phyloP scores from a whole-genome alignment of 495 filamentous ascomycete species.

The Lophiostoma macrostomum region DNA sequence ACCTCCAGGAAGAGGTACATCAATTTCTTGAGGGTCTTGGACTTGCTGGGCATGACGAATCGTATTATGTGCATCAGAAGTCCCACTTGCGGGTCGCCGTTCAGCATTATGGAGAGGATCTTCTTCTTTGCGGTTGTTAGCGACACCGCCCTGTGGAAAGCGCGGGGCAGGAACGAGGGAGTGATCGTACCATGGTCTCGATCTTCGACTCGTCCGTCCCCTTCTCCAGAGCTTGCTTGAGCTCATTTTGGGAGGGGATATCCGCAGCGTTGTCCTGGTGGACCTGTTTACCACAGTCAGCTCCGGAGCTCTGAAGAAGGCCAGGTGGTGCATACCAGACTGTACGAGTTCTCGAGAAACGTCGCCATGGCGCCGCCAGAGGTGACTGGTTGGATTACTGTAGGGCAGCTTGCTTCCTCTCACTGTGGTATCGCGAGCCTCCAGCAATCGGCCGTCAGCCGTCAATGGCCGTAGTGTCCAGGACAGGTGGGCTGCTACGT shows the following conservation, averaged over 20 bases:
- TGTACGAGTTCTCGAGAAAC: slow-evolving; percentile 91
- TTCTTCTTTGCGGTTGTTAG: slow-evolving; percentile 53
- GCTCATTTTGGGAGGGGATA: slow-evolving; percentile 82
- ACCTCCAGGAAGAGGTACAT: slow-evolving; percentile 99
- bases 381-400: background rate
- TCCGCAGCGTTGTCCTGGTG: slow-evolving; percentile 94
- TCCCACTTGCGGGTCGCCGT: slow-evolving; percentile 91
- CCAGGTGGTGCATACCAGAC: slow-evolving; percentile 48
- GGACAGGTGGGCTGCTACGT: slow-evolving; percentile 27
- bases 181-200: slow-evolving; percentile 71
- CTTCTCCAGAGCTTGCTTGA: slow-evolving; percentile 94
- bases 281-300: slow-evolving; percentile 74
- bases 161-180: slow-evolving; percentile 14
- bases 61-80: slow-evolving; percentile 99
- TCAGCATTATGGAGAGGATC: slow-evolving; percentile 69
- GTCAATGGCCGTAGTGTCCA: slow-evolving; percentile 30
- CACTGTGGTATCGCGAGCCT: slow-evolving; percentile 9
- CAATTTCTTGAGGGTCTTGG: slow-evolving; percentile 95
- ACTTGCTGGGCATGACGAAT: slow-evolving; percentile 97
- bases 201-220: slow-evolving; percentile 94
- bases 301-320: background rate
- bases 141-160: background rate
- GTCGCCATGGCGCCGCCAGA: slow-evolving; percentile 67
- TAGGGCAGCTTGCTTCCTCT: slow-evolving; percentile 1
- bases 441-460: slow-evolving; percentile 32